Percentiles rank a stretch among this genome's conserved stretches.
Conservation (phyloP, 2,329 filamentous ascomycete species). For the Aureobasidium pullulans region DNA sequence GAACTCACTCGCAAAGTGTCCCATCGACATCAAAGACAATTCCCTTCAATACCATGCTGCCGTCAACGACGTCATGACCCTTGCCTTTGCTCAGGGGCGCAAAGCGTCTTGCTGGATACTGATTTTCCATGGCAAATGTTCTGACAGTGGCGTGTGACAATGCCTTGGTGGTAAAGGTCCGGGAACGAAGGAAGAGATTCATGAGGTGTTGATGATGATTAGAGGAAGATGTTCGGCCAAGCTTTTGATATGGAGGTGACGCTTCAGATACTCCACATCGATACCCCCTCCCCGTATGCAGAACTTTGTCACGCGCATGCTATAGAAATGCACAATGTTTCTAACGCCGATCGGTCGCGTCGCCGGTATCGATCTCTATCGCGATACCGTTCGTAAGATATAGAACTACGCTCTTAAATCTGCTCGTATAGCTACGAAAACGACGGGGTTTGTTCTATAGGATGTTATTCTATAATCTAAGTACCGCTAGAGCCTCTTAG, state of each 20-base stretch:
- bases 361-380: no score
- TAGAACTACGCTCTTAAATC: no score
- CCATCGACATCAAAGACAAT: conserved; percentile 91
- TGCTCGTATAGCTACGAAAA: no score
- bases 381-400: no score
- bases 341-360: no score
- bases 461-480: no score
- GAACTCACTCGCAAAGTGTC: conserved; percentile 65
- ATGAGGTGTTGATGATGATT: neutral
- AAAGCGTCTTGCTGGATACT: conserved; percentile 34
- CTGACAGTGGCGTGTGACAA: neutral
- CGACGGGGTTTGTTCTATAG: no score
- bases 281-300: no score
- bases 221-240: neutral
- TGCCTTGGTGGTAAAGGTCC: neutral
- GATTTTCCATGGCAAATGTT: neutral
- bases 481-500: no score
- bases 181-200: neutral
- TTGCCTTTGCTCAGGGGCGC: conserved; percentile 39
- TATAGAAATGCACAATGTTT: no score
- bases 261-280: neutral
- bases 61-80: conserved; percentile 25
- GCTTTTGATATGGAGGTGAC: neutral
- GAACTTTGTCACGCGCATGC: no score
- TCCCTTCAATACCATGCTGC: conserved; percentile 40